Conservation (phyloP, 805 yeast species). For the Hanseniaspora guilliermondii region DNA sequence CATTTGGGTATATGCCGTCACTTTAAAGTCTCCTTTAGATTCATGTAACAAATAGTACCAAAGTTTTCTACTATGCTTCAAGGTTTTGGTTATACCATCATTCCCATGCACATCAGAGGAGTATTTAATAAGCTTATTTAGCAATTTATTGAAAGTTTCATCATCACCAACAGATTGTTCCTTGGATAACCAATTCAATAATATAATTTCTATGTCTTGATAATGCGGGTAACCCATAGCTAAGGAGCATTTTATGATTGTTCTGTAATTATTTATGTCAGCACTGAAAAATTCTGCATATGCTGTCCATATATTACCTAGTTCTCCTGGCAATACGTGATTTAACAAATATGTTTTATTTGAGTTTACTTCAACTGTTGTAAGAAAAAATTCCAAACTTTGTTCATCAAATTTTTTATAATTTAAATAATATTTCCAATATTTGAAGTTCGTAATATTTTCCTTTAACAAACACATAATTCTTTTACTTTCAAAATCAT, state of each 20-base stretch:
- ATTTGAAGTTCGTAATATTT: not conserved
- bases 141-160: constrained; percentile 32
- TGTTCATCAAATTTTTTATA: not conserved
- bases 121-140: constrained; percentile 33
- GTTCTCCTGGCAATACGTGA: constrained; percentile 22
- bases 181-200: constrained; percentile 65
- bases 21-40: constrained; percentile 27
- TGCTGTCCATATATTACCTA: constrained; percentile 54
- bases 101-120: constrained; percentile 26
- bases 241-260: constrained; percentile 49
- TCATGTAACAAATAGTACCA: constrained; percentile 20
- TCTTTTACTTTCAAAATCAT: not conserved
- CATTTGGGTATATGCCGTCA: not conserved
- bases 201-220: constrained; percentile 55
- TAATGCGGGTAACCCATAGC: constrained; percentile 55
- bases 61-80: constrained; percentile 11
- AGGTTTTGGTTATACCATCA: constrained; percentile 17
- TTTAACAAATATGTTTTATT: not conserved
- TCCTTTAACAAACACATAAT: not conserved
- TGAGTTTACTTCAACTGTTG: not conserved
- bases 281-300: constrained; percentile 54
- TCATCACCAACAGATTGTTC: constrained; percentile 41
- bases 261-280: constrained; percentile 48
- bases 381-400: not conserved
- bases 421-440: constrained; percentile 3